A percentile compares a stretch with the other conserved stretches of the same genome.
These are phyloP conservation scores for Acephala macrosclerotiorum DNA, from an alignment of 2,329 filamentous ascomycete species.

Conservation along the genomic window DNA sequence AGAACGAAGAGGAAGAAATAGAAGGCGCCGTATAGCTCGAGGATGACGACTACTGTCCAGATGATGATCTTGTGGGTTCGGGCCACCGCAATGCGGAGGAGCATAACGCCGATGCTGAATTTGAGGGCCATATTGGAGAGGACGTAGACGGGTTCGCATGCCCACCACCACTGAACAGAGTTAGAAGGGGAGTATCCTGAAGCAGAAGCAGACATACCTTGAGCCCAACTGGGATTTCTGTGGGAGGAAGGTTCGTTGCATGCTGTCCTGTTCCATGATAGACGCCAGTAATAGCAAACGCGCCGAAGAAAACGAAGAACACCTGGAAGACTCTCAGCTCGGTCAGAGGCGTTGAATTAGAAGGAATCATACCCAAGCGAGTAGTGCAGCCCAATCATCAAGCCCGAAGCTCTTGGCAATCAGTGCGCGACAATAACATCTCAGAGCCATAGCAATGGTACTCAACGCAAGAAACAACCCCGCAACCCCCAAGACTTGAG, in stretches of 20 bases:
- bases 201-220: constrained; percentile 33
- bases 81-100: constrained; percentile 47
- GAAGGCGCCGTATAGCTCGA: constrained; percentile 45
- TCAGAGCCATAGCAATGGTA: constrained; percentile 36
- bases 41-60: constrained; percentile 42
- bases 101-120: constrained; percentile 49
- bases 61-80: constrained; percentile 46
- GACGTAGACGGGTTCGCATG: constrained; percentile 49
- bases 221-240: constrained; percentile 39
- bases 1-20: constrained; percentile 49
- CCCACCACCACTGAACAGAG: constrained; percentile 44
- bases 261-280: constrained; percentile 42
- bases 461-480: constrained; percentile 47
- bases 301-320: constrained; percentile 35
- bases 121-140: constrained; percentile 49
- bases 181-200: constrained; percentile 1
- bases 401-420: constrained; percentile 40
- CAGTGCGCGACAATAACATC: constrained; percentile 37
- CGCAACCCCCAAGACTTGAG: constrained; percentile 45
- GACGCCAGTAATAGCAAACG: constrained; percentile 37
- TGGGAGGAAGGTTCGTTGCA: constrained; percentile 27
- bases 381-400: constrained; percentile 37
- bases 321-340: constrained; percentile 25
- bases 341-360: neutral
- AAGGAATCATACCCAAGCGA: constrained; percentile 33